Evolutionary conservation across 192 early-diverging fungal genomes (phyloP).

Genomic region (Backusella macrospora): DNA sequence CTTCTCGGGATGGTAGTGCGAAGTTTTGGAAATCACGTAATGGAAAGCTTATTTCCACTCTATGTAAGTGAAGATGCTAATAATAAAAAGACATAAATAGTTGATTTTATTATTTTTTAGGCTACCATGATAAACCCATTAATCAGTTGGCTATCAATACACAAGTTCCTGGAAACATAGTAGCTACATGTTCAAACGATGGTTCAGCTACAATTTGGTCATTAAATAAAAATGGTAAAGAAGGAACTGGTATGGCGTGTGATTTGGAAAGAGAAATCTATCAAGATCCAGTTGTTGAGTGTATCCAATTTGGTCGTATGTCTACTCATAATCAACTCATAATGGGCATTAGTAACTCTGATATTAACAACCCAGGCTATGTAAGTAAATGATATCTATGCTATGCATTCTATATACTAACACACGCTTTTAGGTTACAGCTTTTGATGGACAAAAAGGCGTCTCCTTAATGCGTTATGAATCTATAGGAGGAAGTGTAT

Average conservation of each 20-base stretch:
- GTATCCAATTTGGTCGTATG: constrained; percentile 27
- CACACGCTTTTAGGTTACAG: neutral
- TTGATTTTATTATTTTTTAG: neutral
- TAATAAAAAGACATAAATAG: neutral
- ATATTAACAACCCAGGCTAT: constrained; percentile 13
- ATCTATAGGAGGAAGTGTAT: constrained; percentile 10
- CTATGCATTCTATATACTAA: neutral
- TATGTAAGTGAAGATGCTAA: constrained; percentile 15
- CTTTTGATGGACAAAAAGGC: constrained; percentile 2
- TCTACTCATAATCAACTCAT: constrained; percentile 6
- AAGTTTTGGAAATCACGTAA: constrained; percentile 16
- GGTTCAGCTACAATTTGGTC: constrained; percentile 24
- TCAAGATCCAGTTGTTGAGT: neutral
- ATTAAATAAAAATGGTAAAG: constrained; percentile 15
- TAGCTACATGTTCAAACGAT: constrained; percentile 20
- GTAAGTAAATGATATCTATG: constrained; percentile 13
- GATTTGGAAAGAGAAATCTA: neutral
- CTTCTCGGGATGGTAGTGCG: constrained; percentile 16
- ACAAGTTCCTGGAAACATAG: neutral
- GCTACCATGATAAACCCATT: constrained; percentile 12
- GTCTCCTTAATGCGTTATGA: neutral
- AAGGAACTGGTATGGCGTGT: constrained; percentile 14
- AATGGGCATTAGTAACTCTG: constrained; percentile 1
- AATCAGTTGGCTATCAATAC: constrained; percentile 20
- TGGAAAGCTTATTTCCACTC: constrained; percentile 12